Base-by-base conservation (phyloP, 164 flowering plant species). In the Vitis rupestris region DNA sequence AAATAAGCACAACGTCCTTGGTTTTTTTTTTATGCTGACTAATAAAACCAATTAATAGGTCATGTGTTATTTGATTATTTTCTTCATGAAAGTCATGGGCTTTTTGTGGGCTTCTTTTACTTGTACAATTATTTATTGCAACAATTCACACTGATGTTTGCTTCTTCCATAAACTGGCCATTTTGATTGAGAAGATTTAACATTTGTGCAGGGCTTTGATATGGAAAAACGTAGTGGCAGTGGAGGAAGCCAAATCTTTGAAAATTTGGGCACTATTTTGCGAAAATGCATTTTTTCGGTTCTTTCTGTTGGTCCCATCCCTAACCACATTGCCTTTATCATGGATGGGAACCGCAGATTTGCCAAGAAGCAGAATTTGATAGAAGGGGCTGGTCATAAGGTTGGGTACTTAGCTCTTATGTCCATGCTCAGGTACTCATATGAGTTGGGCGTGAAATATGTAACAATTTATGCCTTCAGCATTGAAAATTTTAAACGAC, bases 331-430 rank as follows among this genome's bases (percentile, higher is more conserved):
- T 48, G 89, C 88, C 44, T 87, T 87, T 70, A 85, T 88, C 44
- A 30, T 90, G 82, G 92, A 90, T 65, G 95, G 95, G 4, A 88
- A 88, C 70, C 79, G 95, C 11, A 80, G 95, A 59, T 90, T 70
- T 68, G 91, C 88, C 3, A 85, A 75, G 59, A 79, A 76, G 44
- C 31, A n/a, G 8, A 73, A 80, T 8, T 55, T 90, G 59, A 53
- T 50, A 9, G 79, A 70, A 65, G 91, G 85, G 4, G 73, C 52
- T 8, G 91, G 95, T 2, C 82, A 88, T 70, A 80, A 68, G 61
- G 76, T 58, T 64, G 93, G 95, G 8, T 85, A 76, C 64, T 52
- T 65, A 17, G 70, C 90, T 59, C 84, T 86, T 50, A 63, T 68
- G 53, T 61, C 65, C 19, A 68, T 82, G 52, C 80, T 84, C 10